Evolutionary conservation across 73 alveolate genomes (phyloP), one percentile per base, ranked within the genome.

Genomic region (Paramecium biaurelia): DNA sequence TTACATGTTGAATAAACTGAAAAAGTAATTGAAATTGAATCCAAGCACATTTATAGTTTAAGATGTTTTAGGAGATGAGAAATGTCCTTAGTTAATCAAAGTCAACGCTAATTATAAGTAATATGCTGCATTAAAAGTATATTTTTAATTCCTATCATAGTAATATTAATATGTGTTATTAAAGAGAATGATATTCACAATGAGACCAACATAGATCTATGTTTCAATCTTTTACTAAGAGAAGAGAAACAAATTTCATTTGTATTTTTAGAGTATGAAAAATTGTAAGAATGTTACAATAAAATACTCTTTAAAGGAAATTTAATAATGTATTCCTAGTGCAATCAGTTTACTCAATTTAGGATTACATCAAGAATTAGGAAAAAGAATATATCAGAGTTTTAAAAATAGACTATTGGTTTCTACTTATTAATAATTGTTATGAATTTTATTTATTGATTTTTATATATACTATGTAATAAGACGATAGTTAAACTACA

Each of bases 61-160:
- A 45, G 90, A 47, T 24, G 74, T 79, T 9, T 1, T 37, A 1
- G 74, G 76, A 42, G 90, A 79, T 79, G 42, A 79, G n/a, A 79
- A 79, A 79, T 79, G 90, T 24, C 90, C 90, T 7, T 79, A 79
- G 23, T 14, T 79, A 42, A 42, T 79, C 6, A 79, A 79, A 47
- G 72, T 45, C 1, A 79, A 79, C 43, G 76, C 56, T 43, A 47
- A 45, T 43, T 43, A 42, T 21, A 43, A 38, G 10, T 8, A 79
- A 79, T 23, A 34, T 72, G 86, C 58, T 15, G 86, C 86, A 72
- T 35, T 72, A 15, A 34, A 72, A 42, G 86, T 35, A 72, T 14
- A n/a, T 67, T 10, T 12, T 4, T 35, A 35, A 14, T 63, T 63
- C 0, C 2, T 63, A 63, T 63, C 3, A 10, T 63, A 63, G 84